phyloP scores from a whole-genome alignment of 495 filamentous ascomycete species.

The Lasiosphaeria hispida region DNA sequence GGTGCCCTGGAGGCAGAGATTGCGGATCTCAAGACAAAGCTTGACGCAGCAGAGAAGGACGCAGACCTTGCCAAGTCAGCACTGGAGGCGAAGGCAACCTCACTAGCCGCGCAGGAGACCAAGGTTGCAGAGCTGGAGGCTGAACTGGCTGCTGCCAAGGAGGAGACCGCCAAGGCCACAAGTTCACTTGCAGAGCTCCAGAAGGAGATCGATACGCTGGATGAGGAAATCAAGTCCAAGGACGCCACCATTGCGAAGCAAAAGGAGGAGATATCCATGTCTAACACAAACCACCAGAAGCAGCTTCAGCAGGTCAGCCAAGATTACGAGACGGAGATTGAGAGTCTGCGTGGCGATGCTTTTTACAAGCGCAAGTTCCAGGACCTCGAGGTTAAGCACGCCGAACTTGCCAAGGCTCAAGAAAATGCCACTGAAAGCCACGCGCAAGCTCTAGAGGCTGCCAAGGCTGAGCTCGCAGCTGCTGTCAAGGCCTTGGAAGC shows the following conservation, averaged over 20 bases:
- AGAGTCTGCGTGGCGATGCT: constrained; percentile 54
- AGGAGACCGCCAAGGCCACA: constrained; percentile 36
- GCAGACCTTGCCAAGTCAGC: constrained; percentile 42
- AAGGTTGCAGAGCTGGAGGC: constrained; percentile 38
- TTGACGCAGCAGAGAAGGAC: constrained; percentile 31
- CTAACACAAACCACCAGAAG: constrained; percentile 45
- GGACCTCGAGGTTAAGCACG: constrained; percentile 47
- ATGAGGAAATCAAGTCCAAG: constrained; percentile 38
- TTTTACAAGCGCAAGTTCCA: constrained; percentile 55
- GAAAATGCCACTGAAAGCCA: constrained; percentile 37
- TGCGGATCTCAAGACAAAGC: constrained; percentile 39
- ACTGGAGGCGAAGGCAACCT: constrained; percentile 29
- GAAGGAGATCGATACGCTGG: constrained; percentile 39
- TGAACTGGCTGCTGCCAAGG: constrained; percentile 36
- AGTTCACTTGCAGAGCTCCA: constrained; percentile 41
- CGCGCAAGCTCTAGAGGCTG: constrained; percentile 36
- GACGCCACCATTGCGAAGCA: constrained; percentile 45
- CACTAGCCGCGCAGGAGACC: constrained; percentile 35
- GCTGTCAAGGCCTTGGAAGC: constrained; percentile 38
- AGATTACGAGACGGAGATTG: constrained; percentile 56
- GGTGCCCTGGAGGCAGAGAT: constrained; percentile 41
- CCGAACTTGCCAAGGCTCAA: constrained; percentile 42
- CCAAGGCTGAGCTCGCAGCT: constrained; percentile 34
- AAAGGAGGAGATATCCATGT: constrained; percentile 44
- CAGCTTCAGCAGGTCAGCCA: constrained; percentile 50